phyloP scores from a whole-genome alignment of 2,329 filamentous ascomycete species.

The Metarhizium brunneum region DNA sequence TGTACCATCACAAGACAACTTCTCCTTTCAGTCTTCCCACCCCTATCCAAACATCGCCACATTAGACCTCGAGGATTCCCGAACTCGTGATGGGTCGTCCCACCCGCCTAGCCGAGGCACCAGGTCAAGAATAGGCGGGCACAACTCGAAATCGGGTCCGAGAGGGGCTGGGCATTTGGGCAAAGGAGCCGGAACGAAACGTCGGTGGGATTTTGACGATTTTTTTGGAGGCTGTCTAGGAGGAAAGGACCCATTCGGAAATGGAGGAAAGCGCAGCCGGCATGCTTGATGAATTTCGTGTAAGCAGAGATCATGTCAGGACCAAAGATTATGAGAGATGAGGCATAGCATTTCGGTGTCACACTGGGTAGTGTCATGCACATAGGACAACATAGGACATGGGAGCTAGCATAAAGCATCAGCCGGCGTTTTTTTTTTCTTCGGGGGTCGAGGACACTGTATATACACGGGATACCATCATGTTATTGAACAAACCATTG shows the following conservation, averaged over 20 bases:
- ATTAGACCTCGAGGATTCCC: conserved; percentile 47
- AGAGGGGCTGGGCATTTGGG: conserved; percentile 38
- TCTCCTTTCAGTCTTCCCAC: conserved; percentile 61
- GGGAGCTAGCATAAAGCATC: conserved; percentile 25
- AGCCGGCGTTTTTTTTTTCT: conserved; percentile 21
- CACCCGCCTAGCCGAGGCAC: conserved; percentile 16
- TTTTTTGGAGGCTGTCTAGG: conserved; percentile 63
- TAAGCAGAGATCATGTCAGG: conserved; percentile 7
- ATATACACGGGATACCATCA: conserved; percentile 6
- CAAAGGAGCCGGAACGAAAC: conserved; percentile 60
- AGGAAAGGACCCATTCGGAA: conserved; percentile 50
- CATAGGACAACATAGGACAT: conserved; percentile 24
- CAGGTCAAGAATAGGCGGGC: conserved; percentile 19
- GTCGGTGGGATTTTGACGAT: conserved; percentile 63
- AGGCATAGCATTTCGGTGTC: conserved; percentile 6
- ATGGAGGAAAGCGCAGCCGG: conserved; percentile 39
- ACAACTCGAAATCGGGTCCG: conserved; percentile 14
- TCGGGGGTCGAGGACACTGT: conserved; percentile 18
- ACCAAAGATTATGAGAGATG: conserved; percentile 5
- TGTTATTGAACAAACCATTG: conserved; percentile 5
- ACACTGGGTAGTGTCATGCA: conserved; percentile 12
- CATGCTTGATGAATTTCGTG: conserved; percentile 25
- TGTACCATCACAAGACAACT: conserved; percentile 49
- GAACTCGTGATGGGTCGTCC: conserved; percentile 28
- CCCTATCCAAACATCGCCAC: conserved; percentile 53